Evolutionary conservation across 1,284 basidiomycete species (phyloP).

Genomic region (Austroboletus novae-zelandiae): DNA sequence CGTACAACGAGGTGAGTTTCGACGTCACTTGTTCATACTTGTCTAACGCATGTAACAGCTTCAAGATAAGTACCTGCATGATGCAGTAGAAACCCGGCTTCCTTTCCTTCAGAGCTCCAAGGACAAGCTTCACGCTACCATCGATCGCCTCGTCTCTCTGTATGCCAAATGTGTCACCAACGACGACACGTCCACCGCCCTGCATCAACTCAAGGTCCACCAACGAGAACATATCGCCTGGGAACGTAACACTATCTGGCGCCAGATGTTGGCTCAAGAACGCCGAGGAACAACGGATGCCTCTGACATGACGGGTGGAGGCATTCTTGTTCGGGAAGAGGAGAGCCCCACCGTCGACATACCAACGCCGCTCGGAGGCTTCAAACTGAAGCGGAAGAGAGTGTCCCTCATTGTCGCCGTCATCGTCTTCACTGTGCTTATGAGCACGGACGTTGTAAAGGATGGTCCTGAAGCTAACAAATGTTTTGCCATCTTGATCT

Average conservation of each 20-base stretch:
- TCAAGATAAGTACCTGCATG: constrained; percentile 80
- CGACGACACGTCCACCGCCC: constrained; percentile 71
- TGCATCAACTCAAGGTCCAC: constrained; percentile 83
- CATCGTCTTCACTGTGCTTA: constrained; percentile 54
- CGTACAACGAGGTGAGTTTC: constrained; percentile 61
- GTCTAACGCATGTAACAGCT: constrained; percentile 44
- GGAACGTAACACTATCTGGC: constrained; percentile 96
- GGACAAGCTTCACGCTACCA: constrained; percentile 61
- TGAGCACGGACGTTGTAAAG: constrained; percentile 58
- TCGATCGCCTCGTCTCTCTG: constrained; percentile 65
- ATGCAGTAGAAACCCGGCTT: constrained; percentile 63
- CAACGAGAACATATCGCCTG: constrained; percentile 93
- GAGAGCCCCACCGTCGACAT: constrained; percentile 53
- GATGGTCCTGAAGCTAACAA: constrained; percentile 80
- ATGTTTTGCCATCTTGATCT: constrained; percentile 87
- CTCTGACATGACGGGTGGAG: constrained; percentile 43
- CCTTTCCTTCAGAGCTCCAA: constrained; percentile 72
- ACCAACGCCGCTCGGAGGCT: constrained; percentile 57
- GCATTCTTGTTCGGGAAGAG: constrained; percentile 51
- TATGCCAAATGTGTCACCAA: constrained; percentile 87
- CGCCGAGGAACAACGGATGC: constrained; percentile 59
- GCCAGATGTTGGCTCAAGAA: constrained; percentile 94
- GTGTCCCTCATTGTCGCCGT: constrained; percentile 60
- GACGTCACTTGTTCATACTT: not conserved
- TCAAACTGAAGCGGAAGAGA: constrained; percentile 66